Base-by-base conservation (phyloP, 768 basidiomycete genomes). In the Xerocomus potaroensis region DNA sequence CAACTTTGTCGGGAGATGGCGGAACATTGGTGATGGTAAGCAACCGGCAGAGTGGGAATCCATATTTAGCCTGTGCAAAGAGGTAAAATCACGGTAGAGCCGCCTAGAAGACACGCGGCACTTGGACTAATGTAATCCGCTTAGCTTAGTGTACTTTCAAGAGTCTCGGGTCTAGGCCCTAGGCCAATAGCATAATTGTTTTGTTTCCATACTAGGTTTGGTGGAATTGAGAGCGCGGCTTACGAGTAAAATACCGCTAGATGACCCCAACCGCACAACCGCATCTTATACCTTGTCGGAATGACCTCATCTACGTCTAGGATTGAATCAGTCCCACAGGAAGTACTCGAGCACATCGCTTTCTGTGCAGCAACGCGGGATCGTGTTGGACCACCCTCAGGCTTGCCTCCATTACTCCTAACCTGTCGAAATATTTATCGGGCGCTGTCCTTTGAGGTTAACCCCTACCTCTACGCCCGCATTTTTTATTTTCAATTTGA, bases 261-360 rank as follows among this genome's bases (percentile, higher is more conserved):
- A n/a, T n/a, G n/a, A n/a, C n/a, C n/a, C n/a, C 26, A 27, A 6
- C 6, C 26, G 31, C 24, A 31, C n/a, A 2, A 33, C 10, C 23
- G 24, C 36, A 37, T 32, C 36, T 38, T 31, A 29, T 16, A 30
- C 36, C 5, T 23, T 34, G n/a, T 36, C 49, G 23, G 47, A 4
- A 61, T 62, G 53, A 36, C 51, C 10, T 30, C 34, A 26, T 41
- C 43, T 37, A 26, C 32, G 30, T 65, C 62, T 22, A 38, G 11
- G 9, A 64, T 88, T 45, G 68, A 72, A 44, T 66, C 67, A 6
- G 66, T 92, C 35, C 90, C 90, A 12, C 78, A 77, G 49, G 91
- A 92, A 65, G 74, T 92, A 31, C 73, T 93, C 36, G 84, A 91
- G 60, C 80, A 81, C 41, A 82, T 94, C 55, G 87, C 87, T 1